Conservation (phyloP, 257 asterid genomes). For the Solanum paucissectum region DNA sequence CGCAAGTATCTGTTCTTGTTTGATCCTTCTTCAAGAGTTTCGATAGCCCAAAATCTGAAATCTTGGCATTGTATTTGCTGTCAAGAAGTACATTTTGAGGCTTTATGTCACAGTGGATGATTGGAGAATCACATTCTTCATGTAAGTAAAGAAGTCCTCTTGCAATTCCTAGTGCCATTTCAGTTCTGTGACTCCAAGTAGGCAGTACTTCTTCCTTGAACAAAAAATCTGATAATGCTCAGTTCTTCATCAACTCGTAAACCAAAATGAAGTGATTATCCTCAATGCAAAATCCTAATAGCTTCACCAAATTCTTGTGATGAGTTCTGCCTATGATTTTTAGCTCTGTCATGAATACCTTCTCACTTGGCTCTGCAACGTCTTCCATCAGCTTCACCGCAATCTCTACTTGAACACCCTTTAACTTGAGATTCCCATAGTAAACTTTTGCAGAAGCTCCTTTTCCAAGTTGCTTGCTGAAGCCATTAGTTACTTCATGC, state of each 20-base stretch:
- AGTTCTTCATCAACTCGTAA: constrained; percentile 11
- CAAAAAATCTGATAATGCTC: background rate
- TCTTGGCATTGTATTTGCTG: background rate
- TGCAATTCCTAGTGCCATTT: constrained; percentile 7
- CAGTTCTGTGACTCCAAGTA: background rate
- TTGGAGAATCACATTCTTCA: constrained; percentile 8
- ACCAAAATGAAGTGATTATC: constrained; percentile 4
- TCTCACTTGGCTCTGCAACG: background rate
- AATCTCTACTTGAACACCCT: background rate
- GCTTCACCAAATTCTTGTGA: constrained; percentile 6
- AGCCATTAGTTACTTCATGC: constrained; percentile 1
- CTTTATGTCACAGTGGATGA: constrained; percentile 4
- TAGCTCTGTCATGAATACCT: constrained; percentile 3
- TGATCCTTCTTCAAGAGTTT: constrained; percentile 9
- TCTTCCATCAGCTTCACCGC: constrained; percentile 1
- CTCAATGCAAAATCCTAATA: constrained; percentile 6
- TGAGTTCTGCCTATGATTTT: constrained; percentile 3
- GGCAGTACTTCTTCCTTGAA: background rate
- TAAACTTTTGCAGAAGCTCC: constrained; percentile 6
- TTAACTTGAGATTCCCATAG: background rate
- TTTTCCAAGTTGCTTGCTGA: constrained; percentile 4
- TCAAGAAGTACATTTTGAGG: constrained; percentile 12
- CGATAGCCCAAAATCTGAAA: constrained; percentile 12
- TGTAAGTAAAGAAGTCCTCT: constrained; percentile 10
- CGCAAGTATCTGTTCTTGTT: background rate